A percentile compares a stretch with the other conserved stretches of the same genome.
Evolutionary conservation across 163 green algal species (phyloP).

Genomic region (Chlorella variabilis): DNA sequence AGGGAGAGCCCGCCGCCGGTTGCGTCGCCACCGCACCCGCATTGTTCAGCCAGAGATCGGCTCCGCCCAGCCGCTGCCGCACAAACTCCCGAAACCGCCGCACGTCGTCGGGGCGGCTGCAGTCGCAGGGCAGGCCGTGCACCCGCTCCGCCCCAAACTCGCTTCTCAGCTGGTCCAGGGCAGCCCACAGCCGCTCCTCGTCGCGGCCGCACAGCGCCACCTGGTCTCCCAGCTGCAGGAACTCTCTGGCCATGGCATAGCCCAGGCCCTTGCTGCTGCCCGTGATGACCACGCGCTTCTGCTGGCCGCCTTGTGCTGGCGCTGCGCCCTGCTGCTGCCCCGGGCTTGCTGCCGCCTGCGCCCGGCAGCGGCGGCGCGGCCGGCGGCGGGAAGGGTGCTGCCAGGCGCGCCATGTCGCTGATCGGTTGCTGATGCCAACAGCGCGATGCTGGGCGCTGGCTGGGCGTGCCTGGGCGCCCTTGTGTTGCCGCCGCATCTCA

Average conservation of each 20-base stretch:
- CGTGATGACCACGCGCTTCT: constrained; percentile 69
- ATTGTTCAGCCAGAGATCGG: constrained; percentile 92
- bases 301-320: background rate
- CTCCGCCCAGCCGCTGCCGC: constrained; percentile 46
- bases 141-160: constrained; percentile 61
- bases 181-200: constrained; percentile 32
- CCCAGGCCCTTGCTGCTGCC: constrained; percentile 73
- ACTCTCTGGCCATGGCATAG: constrained; percentile 78
- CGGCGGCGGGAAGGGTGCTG: too few relatives aligned
- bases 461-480: too few relatives aligned
- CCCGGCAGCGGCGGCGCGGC: too few relatives aligned
- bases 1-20: background rate
- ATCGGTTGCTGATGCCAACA: too few relatives aligned
- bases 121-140: background rate
- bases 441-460: too few relatives aligned
- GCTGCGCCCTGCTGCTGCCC: background rate
- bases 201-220: constrained; percentile 73
- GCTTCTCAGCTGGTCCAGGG: constrained; percentile 55
- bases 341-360: too few relatives aligned
- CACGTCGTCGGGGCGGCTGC: constrained; percentile 30
- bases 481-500: too few relatives aligned
- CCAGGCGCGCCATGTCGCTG: too few relatives aligned
- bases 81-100: constrained; percentile 53
- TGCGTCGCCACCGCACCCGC: constrained; percentile 57
- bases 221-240: constrained; percentile 71